Conservation (phyloP, 2,329 filamentous ascomycete genomes). For the Biscogniauxia sp. region DNA sequence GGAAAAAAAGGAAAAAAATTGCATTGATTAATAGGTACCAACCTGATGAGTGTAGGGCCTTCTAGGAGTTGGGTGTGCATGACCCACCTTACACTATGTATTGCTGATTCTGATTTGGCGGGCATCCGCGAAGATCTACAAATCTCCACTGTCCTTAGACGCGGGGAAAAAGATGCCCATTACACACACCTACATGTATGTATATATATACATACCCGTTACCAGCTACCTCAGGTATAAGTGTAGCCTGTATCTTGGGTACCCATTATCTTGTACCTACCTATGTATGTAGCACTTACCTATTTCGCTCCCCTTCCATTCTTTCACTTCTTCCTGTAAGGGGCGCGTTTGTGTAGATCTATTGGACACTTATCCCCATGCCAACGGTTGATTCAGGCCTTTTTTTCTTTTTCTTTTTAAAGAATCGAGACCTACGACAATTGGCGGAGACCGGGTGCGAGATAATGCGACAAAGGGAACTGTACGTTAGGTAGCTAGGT, state of each 20-base stretch:
- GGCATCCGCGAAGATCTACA: neutral
- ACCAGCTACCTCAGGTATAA: neutral
- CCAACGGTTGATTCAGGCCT: neutral
- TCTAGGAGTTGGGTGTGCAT: neutral
- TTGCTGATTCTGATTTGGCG: neutral
- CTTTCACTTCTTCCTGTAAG: neutral
- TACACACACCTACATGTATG: no score
- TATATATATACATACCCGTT: neutral
- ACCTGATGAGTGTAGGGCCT: neutral
- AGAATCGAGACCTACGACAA: neutral
- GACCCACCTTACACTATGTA: neutral
- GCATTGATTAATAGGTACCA: neutral
- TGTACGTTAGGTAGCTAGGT: neutral
- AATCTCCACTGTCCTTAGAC: neutral
- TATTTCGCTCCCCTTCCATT: no score
- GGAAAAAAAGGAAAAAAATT: no score
- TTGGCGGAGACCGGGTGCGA: neutral
- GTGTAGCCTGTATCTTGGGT: neutral
- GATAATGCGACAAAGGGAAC: neutral
- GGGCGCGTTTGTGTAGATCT: neutral
- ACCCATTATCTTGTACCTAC: no score
- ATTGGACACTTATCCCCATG: neutral
- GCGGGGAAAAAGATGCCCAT: neutral
- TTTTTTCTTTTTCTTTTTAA: neutral
- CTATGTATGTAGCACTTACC: no score